Conservation (phyloP, 306 rosid genomes). For the Dryas alaskensis region DNA sequence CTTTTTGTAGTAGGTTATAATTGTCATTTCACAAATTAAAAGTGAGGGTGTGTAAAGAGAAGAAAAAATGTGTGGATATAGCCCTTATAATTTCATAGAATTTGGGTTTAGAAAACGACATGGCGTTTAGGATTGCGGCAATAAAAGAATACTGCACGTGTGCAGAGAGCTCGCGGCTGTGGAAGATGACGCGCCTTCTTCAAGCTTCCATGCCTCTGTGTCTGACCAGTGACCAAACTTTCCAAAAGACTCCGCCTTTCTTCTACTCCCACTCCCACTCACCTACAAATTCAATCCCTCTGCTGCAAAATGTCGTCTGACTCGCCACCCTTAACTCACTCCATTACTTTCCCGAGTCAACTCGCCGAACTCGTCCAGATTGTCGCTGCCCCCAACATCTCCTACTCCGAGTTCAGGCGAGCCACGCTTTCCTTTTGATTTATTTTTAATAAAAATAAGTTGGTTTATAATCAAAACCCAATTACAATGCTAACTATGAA, state of each 20-base stretch:
- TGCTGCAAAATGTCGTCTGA: slow-evolving; percentile 59
- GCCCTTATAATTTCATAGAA: no score
- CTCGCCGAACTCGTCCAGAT: slow-evolving; percentile 58
- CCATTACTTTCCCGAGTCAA: slow-evolving; percentile 52
- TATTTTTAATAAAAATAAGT: neutral
- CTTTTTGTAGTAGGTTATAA: no score
- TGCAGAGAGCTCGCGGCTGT: neutral
- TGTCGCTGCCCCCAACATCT: slow-evolving; percentile 69
- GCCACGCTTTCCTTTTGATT: neutral
- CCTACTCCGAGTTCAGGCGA: slow-evolving; percentile 65
- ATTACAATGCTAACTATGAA: neutral
- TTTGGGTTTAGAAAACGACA: no score
- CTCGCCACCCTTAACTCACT: slow-evolving; percentile 46
- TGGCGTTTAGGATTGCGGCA: no score
- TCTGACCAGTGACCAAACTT: neutral
- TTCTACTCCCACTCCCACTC: neutral
- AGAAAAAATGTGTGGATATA: no score
- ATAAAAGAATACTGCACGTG: neutral
- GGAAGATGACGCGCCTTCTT: slow-evolving; percentile 26
- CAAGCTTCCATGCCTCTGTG: slow-evolving; percentile 31
- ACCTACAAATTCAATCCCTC: slow-evolving; percentile 20
- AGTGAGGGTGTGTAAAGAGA: no score
- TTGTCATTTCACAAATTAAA: no score
- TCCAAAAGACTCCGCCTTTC: slow-evolving; percentile 24
- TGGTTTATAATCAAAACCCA: neutral